Evolutionary conservation across 2,329 filamentous ascomycete species (phyloP).

Genomic region (Elsinoe fawcettii): DNA sequence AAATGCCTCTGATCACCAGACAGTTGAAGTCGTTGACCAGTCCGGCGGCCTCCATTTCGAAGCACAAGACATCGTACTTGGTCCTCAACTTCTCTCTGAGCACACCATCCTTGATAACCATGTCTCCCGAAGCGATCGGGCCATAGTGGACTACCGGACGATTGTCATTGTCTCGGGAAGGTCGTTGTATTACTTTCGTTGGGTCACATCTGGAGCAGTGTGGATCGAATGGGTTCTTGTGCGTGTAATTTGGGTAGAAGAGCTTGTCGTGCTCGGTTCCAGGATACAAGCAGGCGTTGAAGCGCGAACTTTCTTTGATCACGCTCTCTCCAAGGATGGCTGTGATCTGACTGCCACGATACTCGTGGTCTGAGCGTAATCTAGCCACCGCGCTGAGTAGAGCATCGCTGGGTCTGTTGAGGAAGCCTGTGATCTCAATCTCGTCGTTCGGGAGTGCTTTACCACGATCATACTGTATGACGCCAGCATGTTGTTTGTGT

Average conservation of each 20-base stretch:
- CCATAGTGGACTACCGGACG: constrained; percentile 20
- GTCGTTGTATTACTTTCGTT: not conserved
- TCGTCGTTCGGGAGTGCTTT: not conserved
- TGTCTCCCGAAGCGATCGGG: constrained; percentile 24
- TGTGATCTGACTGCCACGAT: not conserved
- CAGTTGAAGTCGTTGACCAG: constrained; percentile 12
- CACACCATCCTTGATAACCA: constrained; percentile 21
- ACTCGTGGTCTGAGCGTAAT: constrained; percentile 15
- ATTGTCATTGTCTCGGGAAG: not conserved
- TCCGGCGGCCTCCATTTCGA: constrained; percentile 18
- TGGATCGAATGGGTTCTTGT: not conserved
- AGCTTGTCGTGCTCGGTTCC: constrained; percentile 3
- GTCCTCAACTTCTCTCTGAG: constrained; percentile 13
- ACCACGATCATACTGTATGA: constrained; percentile 6
- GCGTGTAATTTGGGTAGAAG: not conserved
- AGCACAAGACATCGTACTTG: constrained; percentile 16
- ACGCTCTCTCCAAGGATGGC: constrained; percentile 5
- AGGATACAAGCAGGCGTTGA: constrained; percentile 7
- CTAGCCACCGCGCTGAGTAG: constrained; percentile 18
- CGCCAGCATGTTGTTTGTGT: not conserved
- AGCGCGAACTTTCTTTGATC: not conserved
- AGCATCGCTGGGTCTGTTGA: constrained; percentile 16
- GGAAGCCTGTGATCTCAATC: constrained; percentile 4
- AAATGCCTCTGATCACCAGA: constrained; percentile 15
- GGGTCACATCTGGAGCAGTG: not conserved